Base-by-base conservation (phyloP, 768 basidiomycete species). In the Fibroporia radiculosa region DNA sequence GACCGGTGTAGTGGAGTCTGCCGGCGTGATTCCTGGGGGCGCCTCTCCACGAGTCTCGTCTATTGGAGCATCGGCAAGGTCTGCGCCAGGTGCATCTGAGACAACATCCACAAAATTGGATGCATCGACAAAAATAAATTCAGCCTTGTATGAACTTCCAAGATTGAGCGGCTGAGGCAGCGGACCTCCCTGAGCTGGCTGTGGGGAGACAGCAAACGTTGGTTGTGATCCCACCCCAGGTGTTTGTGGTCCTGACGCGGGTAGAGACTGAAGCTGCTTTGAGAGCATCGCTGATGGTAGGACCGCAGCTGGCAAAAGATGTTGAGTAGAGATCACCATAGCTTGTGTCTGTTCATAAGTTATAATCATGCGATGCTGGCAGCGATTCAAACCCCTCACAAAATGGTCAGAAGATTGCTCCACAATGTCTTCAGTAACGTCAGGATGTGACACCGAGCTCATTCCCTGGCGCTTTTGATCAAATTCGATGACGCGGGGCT, bases 401-500 rank as follows among this genome's bases (percentile, higher is more conserved):
- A 66, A 56, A 45, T 68, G 66, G 18, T 71, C 69, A 28, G 66
- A 60, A 3, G 62, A 58, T 12, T 72, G 62, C 14, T 74, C 71
- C 16, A 68, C 46, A 29, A 87, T 82, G 51, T 90, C 88, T 45
- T 92, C 88, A 4, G 84, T 81, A 22, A 87, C 75, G 48, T 82
- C 75, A 10, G 72, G 64, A 39, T 69, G 70, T 26, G 72, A 76
- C n/a, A 70, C 63, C 26, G 73, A 63, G 19, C 62, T 67, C 45
- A 74, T 57, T 10, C 74, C 73, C 14, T 68, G 62, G 20, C 76
- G 71, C 62, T 93, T 92, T 51, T 74, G 72, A 23, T 90, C 83
- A 56, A 93, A 96, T 49, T 96, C 86, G 46, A 99, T 82, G 29
- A 93, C 78, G 16, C 90, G 82, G 12, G 96, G 93, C 51, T 96